phyloP scores from a whole-genome alignment of 1,284 basidiomycete species.

The Gymnopus androsaceus region DNA sequence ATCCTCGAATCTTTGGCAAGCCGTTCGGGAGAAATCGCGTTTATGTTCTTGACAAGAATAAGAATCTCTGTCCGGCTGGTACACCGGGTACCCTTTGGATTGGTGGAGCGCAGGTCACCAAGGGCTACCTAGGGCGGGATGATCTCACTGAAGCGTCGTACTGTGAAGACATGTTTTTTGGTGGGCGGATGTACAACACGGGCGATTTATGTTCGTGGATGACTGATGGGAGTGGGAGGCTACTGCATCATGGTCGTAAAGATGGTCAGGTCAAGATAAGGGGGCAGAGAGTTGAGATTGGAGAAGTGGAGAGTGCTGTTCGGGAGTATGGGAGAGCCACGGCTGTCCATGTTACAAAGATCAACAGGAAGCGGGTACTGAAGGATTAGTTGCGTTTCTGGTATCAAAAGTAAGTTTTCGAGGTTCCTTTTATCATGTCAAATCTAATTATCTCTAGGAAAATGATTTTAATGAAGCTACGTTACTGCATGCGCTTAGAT shows the following conservation, averaged over 20 bases:
- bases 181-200: slow-evolving; percentile 12
- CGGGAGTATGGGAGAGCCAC: not conserved
- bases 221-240: not conserved
- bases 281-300: slow-evolving; percentile 16
- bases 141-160: slow-evolving; percentile 11
- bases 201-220: slow-evolving; percentile 14
- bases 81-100: slow-evolving; percentile 11
- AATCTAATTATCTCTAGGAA: no score
- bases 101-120: slow-evolving; percentile 13
- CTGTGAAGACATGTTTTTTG: slow-evolving; percentile 1
- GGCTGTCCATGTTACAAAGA: not conserved
- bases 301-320: slow-evolving; percentile 14
- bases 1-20: not conserved
- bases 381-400: no score
- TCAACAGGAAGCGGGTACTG: not conserved
- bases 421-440: no score
- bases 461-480: no score
- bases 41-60: not conserved
- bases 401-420: no score
- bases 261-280: slow-evolving; percentile 17
- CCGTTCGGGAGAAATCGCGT: slow-evolving; percentile 1
- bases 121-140: slow-evolving; percentile 13
- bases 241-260: not conserved
- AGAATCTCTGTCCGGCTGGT: not conserved
- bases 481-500: no score